Percentiles rank a stretch among this genome's conserved stretches.
phyloP scores from a whole-genome alignment of 495 filamentous ascomycete genomes.

The Podospora australis region DNA sequence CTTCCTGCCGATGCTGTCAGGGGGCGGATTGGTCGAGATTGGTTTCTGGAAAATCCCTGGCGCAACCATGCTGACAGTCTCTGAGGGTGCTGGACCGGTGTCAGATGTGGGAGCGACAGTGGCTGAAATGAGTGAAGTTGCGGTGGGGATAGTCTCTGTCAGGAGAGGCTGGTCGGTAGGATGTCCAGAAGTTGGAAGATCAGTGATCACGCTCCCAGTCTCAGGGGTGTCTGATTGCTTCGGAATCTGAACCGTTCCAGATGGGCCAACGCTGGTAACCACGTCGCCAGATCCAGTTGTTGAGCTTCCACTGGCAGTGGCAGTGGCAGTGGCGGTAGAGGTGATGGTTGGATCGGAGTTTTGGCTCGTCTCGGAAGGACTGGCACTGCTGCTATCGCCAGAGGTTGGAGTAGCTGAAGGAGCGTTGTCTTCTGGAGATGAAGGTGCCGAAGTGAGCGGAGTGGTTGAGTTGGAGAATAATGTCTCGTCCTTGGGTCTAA shows the following conservation, averaged over 20 bases:
- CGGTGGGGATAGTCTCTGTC: constrained; percentile 13
- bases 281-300: constrained; percentile 6
- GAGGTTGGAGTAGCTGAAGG: no score
- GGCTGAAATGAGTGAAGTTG: constrained; percentile 17
- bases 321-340: not conserved
- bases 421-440: no score
- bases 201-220: constrained; percentile 13
- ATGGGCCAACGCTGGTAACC: constrained; percentile 17
- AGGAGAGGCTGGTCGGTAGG: constrained; percentile 16
- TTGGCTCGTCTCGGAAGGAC: no score
- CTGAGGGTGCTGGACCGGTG: not conserved
- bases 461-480: no score
- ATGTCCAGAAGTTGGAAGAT: constrained; percentile 16
- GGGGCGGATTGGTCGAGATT: constrained; percentile 53
- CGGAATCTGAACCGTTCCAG: constrained; percentile 18
- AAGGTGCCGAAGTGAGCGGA: no score
- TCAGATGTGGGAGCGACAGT: not conserved
- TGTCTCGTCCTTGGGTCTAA: no score
- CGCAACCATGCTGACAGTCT: constrained; percentile 17
- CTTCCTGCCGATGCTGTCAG: constrained; percentile 44
- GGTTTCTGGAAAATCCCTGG: constrained; percentile 48
- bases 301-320: not conserved
- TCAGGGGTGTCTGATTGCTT: constrained; percentile 11
- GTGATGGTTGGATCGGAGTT: no score
- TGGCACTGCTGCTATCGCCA: no score